Evolutionary conservation across 192 early-diverging fungal genomes (phyloP), one percentile per base, ranked within the genome.

Genomic region (Dispira simplex): DNA sequence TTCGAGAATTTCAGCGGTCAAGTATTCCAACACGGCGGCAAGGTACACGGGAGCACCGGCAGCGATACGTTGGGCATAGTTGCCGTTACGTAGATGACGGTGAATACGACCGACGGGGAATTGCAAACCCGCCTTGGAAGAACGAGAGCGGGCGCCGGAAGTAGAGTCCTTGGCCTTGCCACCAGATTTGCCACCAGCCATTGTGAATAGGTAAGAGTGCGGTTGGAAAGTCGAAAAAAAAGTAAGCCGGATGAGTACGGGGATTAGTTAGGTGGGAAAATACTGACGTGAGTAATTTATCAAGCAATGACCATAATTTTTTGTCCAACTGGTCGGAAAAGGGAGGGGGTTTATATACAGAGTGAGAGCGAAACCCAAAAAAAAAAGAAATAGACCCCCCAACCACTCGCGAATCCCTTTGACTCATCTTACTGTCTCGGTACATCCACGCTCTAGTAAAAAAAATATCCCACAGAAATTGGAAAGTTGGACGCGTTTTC

Each of bases 31-130:
- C 46, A 96, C 91, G 64, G 93, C 93, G 65, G 93, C 93, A 28
- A 96, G 77, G 80, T 93, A 96, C 67, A 93, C 91, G 68, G 93
- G 93, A 46, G 91, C 90, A 72, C 89, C 90, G 67, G 90, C 90
- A 74, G 89, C 90, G 57, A 93, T 84, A 79, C 92, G 85, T 73
- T 85, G 85, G 69, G 93, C 90, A 77, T 93, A 95, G 82, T 92
- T 92, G 60, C 93, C 93, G 76, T 88, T 89, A 71, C 90, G 83
- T 57, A 96, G 82, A 62, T 91, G 83, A 83, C 91, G 89, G 79
- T 95, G 91, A 75, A 95, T 88, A 90, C 93, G 91, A 71, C 91
- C 91, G 69, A 93, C 91, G 68, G 91, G 93, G 86, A 96, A 96
- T 77, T 92, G 90, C 71, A 93, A 88, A 76, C 91, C 93, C 69